Conservation (phyloP, 768 basidiomycete species). For the Tylopilus sp. region DNA sequence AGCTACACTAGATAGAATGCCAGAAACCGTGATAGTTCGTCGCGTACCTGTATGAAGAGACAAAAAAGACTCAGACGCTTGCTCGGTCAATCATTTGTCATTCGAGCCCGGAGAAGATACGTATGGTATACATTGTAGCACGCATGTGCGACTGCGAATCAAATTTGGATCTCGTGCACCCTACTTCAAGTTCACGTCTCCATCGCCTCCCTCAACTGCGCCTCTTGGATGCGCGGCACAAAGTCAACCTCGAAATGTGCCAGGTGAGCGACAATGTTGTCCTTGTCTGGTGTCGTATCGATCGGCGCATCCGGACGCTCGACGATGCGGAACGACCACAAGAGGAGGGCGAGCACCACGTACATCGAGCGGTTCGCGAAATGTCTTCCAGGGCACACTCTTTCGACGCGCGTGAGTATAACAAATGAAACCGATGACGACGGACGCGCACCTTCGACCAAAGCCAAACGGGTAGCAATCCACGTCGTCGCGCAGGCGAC, state of each 20-base stretch:
- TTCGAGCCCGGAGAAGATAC: too few species aligned
- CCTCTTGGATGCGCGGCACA: slow-evolving; percentile 38
- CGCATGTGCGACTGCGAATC: too few species aligned
- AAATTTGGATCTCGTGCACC: too few species aligned
- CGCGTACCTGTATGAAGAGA: too few species aligned
- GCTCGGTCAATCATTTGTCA: too few species aligned
- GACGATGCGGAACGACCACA: slow-evolving; percentile 59
- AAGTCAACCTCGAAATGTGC: slow-evolving; percentile 54
- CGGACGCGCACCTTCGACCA: slow-evolving; percentile 35
- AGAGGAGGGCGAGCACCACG: slow-evolving; percentile 53
- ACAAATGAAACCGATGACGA: background rate
- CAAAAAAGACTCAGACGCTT: too few species aligned
- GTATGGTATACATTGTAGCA: too few species aligned
- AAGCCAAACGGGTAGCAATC: slow-evolving; percentile 52
- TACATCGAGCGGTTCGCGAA: slow-evolving; percentile 52
- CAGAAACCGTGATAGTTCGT: too few species aligned
- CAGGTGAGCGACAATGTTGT: slow-evolving; percentile 55
- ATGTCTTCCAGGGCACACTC: slow-evolving; percentile 59
- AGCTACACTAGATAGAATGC: too few species aligned
- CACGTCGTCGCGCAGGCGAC: slow-evolving; percentile 44
- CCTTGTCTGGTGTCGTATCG: slow-evolving; percentile 49
- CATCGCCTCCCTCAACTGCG: slow-evolving; percentile 17
- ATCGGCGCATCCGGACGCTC: slow-evolving; percentile 48
- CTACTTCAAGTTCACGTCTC: background rate
- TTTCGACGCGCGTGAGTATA: too few species aligned